Conservation (phyloP, 139 green algal species). For the Tetratostichococcus sp. region DNA sequence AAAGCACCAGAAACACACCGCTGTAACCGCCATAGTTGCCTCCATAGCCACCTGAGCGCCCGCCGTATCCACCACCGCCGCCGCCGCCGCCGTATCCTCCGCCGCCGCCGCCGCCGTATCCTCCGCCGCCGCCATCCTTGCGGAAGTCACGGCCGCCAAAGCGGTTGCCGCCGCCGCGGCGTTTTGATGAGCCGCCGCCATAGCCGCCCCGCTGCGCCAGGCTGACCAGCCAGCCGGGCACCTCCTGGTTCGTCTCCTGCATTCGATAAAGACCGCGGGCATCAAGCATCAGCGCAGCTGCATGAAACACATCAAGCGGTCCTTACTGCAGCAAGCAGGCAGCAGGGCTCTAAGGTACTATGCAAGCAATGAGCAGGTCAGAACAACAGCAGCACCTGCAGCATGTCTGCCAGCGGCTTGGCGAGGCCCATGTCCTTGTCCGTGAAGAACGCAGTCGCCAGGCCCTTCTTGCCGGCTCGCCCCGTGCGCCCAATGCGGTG, state of each 20-base stretch:
- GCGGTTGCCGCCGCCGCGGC: conserved; percentile 41
- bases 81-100: conserved; percentile 84
- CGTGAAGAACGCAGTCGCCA: conserved; percentile 94
- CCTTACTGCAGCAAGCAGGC: too few relatives aligned
- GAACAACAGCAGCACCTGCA: too few relatives aligned
- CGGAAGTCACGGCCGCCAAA: conserved; percentile 92
- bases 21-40: conserved; percentile 28
- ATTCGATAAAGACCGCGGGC: not conserved
- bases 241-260: conserved; percentile 92
- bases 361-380: too few relatives aligned
- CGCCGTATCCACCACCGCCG: conserved; percentile 53
- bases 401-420: conserved; percentile 70
- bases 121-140: conserved; percentile 35
- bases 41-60: conserved; percentile 16
- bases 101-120: conserved; percentile 45
- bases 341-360: too few relatives aligned
- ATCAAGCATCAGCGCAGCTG: too few relatives aligned
- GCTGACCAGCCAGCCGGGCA: conserved; percentile 86
- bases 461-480: conserved; percentile 91
- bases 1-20: too few relatives aligned
- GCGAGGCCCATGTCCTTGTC: conserved; percentile 88
- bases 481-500: conserved; percentile 82
- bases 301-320: too few relatives aligned
- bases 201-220: conserved; percentile 50
- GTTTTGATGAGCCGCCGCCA: conserved; percentile 42